phyloP scores from a whole-genome alignment of 2,329 filamentous ascomycete genomes.

The Rugonectria rugulosa region DNA sequence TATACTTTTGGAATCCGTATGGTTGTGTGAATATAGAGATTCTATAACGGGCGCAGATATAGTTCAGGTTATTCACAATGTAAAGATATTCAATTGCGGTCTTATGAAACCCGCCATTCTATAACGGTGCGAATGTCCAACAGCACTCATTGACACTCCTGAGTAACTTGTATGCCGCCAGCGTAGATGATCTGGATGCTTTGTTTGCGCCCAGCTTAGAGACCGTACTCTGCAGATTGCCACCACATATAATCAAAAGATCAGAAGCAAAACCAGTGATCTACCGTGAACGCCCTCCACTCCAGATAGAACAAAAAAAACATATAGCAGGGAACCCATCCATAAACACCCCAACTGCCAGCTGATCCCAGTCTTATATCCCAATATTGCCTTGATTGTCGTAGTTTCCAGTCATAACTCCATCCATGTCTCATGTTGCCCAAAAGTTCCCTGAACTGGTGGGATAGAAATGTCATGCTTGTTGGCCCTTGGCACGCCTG shows the following conservation, averaged over 20 bases:
- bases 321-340: background rate
- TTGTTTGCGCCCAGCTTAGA: constrained; percentile 1
- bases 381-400: constrained; percentile 1
- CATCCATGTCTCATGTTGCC: constrained; percentile 4
- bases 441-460: background rate
- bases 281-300: constrained; percentile 33
- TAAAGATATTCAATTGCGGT: constrained; percentile 18
- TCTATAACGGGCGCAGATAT: too few relatives aligned
- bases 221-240: constrained; percentile 13
- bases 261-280: constrained; percentile 21
- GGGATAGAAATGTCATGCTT: constrained; percentile 1
- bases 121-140: constrained; percentile 17
- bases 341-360: constrained; percentile 4
- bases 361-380: constrained; percentile 1
- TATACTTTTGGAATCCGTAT: too few relatives aligned
- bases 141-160: constrained; percentile 3
- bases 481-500: background rate
- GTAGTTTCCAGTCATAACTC: constrained; percentile 5
- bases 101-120: constrained; percentile 28
- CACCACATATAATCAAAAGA: background rate
- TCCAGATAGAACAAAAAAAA: background rate
- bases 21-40: too few relatives aligned
- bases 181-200: constrained; percentile 10
- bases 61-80: too few relatives aligned
- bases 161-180: constrained; percentile 16